Evolutionary conservation across 495 filamentous ascomycete species (phyloP).

Genomic region (Podospora fimiseda): DNA sequence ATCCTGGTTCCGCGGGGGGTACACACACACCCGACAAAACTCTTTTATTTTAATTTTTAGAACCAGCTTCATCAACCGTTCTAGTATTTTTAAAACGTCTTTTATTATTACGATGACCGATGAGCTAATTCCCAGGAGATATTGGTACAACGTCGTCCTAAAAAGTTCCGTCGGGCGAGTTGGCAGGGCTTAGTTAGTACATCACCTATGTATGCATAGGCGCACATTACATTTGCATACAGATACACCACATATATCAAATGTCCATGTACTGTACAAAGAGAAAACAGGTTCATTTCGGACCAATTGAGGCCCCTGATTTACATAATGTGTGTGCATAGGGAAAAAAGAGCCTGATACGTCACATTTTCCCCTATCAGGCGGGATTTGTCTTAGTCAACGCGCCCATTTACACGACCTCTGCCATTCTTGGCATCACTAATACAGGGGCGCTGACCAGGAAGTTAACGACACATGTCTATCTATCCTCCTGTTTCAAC

Average conservation of each 20-base stretch:
- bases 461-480: conserved; percentile 6
- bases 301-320: background rate
- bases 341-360: no score
- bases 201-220: background rate
- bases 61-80: background rate
- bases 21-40: background rate
- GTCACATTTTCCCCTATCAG: conserved; percentile 2
- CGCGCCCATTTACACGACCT: background rate
- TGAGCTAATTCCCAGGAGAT: background rate
- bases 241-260: no score
- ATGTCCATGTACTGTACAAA: no score
- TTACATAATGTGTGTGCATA: background rate
- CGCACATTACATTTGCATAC: no score
- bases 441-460: background rate
- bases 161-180: background rate
- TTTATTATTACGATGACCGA: background rate
- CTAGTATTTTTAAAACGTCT: background rate
- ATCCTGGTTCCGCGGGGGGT: background rate
- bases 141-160: background rate
- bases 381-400: conserved; percentile 5
- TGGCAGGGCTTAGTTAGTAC: background rate
- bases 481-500: conserved; percentile 3
- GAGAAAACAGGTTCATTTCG: no score
- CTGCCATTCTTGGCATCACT: conserved; percentile 2
- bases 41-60: no score